Evolutionary conservation across 83 land plant species (phyloP), one percentile per base, ranked within the genome.

Genomic region (Picea engelmannii): DNA sequence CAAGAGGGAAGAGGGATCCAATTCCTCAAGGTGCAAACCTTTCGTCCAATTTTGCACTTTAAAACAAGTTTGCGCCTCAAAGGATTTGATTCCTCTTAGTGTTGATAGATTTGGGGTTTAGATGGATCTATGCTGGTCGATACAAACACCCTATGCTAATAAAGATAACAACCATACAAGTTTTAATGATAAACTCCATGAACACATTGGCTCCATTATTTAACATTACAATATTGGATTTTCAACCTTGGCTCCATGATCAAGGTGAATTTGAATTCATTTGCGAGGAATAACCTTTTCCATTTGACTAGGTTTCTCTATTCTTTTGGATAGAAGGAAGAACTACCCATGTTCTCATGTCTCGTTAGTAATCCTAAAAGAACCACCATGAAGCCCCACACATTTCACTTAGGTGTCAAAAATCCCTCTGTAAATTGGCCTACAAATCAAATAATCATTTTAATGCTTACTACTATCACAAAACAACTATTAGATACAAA

Each of bases 281-380:
- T 96, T 16, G 89, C 52, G 2, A 95, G 88, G 81, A 85, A 93
- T 11, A 93, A 90, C 38, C 86, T 85, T 73, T 91, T 87, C 94
- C 96, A 97, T 62, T 89, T 91, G 13, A 93, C 92, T 24, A 95
- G 83, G 71, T 91, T 88, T 78, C 93, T 83, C 83, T 96, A 93
- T 52, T 92, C 95, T 66, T 87, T 87, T 9, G 91, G 91, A 76
- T 88, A 86, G 1, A 85, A 78, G 49, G 82, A 63, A 31, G 38
- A 24, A 7, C 23, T 77, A 78, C 93, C 99, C 69, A 89, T 84
- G 81, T 94, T 89, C 80, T 80, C 89, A 67, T 91, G 79, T 23
- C 99, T 98, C 61, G 98, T 97, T 10, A 97, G 88, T 18, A 97
- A 86, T 81, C 95, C 99, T 38, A 97, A 89, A 83, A 97, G 91